Base-by-base conservation (phyloP, 208 protist species). In the Crithidia sp. region DNA sequence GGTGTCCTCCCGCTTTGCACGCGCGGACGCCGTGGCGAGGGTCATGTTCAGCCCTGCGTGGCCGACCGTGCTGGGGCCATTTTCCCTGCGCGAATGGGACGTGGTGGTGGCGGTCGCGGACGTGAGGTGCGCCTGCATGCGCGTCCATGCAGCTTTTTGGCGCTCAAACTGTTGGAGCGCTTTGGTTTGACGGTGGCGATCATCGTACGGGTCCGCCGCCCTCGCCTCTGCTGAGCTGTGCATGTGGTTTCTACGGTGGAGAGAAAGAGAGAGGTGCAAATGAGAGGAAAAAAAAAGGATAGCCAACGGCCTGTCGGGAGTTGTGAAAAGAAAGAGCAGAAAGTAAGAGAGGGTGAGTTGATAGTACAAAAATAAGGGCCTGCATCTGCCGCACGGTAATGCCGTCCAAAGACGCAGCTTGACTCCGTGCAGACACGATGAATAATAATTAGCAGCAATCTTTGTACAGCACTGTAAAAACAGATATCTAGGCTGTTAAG, bases 141-240 rank as follows among this genome's bases (percentile, higher is more conserved):
- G 73, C 13, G 74, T 75, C 89, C 92, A 96, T n/a, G 84, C 82
- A 9, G 55, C 57, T 62, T 86, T 69, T 70, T 96, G 92, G 36
- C 77, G 75, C 60, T 94, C 89, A 84, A 85, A 96, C 43, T 50
- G 65, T 37, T 61, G 74, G 2, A 96, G 67, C 10, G 89, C 88
- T 62, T 95, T 95, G 16, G 64, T 13, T 68, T 96, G 86, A 9
- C 92, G 80, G 41, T 93, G 57, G 19, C 85, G 82, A 4, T 79
- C 55, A 59, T 94, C 87, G 44, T 83, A 87, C 0, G 39, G 59
- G 49, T 89, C 79, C 4, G 19, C 53, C 9, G 55, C 28, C 28
- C 28, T 28, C 64, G 40, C n/a, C 55, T n/a, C 19, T 50, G 50
- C 9, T 2, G 17, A 19, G 17, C 41, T 50, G 10, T 17, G 52